Evolutionary conservation across 2,329 filamentous ascomycete species (phyloP), one percentile per base, ranked within the genome.

Genomic region (Penicillium sp.): DNA sequence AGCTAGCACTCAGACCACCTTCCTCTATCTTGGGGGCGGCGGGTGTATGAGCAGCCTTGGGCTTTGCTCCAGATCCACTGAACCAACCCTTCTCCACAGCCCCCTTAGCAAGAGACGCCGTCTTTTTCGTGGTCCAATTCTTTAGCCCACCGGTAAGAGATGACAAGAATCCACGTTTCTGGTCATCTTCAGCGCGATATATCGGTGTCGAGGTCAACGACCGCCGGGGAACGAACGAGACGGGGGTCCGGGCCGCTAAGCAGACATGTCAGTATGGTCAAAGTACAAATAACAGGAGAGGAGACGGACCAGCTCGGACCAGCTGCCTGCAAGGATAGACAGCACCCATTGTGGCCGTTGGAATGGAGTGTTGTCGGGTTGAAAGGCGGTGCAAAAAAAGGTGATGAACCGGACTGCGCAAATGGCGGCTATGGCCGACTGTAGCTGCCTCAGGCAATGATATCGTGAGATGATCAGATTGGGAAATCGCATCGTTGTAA

Each of bases 301-400:
- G 34, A 10, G 23, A 52, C 58, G 47, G 60, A 71, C 69, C 65
- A 51, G 67, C 57, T 51, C 67, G 67, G 52, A 66, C 48, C 48
- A 72, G 55, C 53, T 66, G 67, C 56, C 68, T 64, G 47, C 65
- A 68, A 16, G 62, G 62, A 56, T 65, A 59, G 37, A 67, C 48
- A 53, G 62, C 58, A 52, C 62, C 67, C 58, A 70, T 66, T 60
- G 67, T 63, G 58, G 67, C 67, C 68, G 68, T 69, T 49, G 45
- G 40, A 49, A 54, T 51, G 55, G 47, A 50, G 40, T 46, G 46
- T 52, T 55, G 53, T 45, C 42, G 48, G 47, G 49, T 46, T 29
- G 49, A 47, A 48, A 41, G 36, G 29, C 35, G 47, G 40, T 50
- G 51, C 57, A 64, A 66, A 66, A 66, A 66, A 65, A 60, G 61